A percentile compares a stretch with the other conserved stretches of the same genome.
Evolutionary conservation across 148 eudicot species (phyloP).

Genomic region (Diospyros lotus): DNA sequence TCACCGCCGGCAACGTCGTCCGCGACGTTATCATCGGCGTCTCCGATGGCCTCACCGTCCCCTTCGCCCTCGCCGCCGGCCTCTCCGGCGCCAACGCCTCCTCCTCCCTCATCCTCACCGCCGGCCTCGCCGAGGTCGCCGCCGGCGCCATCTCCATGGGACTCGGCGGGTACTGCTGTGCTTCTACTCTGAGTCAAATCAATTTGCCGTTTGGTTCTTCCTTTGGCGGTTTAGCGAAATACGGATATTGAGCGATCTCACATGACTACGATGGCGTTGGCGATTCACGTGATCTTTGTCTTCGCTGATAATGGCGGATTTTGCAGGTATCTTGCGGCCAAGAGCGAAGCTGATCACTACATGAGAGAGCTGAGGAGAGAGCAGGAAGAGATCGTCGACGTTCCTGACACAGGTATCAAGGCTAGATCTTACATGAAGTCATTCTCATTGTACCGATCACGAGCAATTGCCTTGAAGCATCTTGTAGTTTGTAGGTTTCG

Average conservation of each 20-base stretch:
- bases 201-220: not conserved
- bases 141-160: constrained; percentile 99
- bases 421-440: no score
- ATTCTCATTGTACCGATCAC: no score
- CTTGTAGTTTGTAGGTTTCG: no score
- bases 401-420: constrained; percentile 75
- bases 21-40: constrained; percentile 94
- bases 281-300: not conserved
- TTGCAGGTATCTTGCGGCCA: constrained; percentile 81
- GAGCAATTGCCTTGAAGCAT: no score
- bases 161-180: constrained; percentile 69
- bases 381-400: constrained; percentile 69
- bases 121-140: constrained; percentile 91
- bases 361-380: constrained; percentile 66
- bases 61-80: constrained; percentile 91
- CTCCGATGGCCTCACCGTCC: constrained; percentile 95
- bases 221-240: not conserved
- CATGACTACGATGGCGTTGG: not conserved
- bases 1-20: constrained; percentile 84
- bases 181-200: not conserved
- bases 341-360: constrained; percentile 95
- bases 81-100: constrained; percentile 88
- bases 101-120: constrained; percentile 77
- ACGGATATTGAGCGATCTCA: not conserved
- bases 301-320: not conserved